Base-by-base conservation (phyloP, 805 yeast genomes). In the Candida saitoana region DNA sequence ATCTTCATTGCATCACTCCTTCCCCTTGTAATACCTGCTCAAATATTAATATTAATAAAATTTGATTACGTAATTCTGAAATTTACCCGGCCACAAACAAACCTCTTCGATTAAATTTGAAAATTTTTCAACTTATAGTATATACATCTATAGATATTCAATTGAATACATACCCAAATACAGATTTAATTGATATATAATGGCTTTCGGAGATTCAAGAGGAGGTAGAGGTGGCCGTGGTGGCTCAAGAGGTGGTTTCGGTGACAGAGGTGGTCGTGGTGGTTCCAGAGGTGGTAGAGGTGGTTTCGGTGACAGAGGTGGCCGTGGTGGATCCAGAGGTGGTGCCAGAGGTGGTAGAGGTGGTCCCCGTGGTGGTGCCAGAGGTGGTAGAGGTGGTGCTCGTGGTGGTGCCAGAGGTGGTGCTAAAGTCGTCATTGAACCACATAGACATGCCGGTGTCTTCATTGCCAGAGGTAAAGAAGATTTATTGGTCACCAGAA, bases 401-500 rank as follows among this genome's bases (percentile, higher is more conserved):
- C 67, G 84, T 50, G 82, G 90, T 52, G 95, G 93, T 68, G 90
- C 91, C 50, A 63, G 75, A 52, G 93, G 91, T 58, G 95, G 95
- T 66, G 96, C 96, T 59, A 93, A 86, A 77, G 98, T 91, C 55
- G 87, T 91, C 61, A 84, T 91, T 56, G 99, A 93, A 75, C 97
- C 98, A 58, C 99, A 93, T 73, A 86, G 96, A 76, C 98, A 93
- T 66, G 96, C 90, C 42, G 99, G 95, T 81, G 96, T 93, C 54
- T 93, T 82, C 82, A 91, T 93, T 71, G 99, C 98, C 67, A 88
- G 98, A 76, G 99, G 99, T 70, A 93, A 93, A 73, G 99, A 93
- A 77, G 99, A 93, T 80, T 79, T 93, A 65, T 79, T 93, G 60
- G 96, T 93, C 50, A 93, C 99, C 60, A 91, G 86, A 76, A 93